Base-by-base conservation (phyloP, 225 moss, liverwort and hornwort genomes). In the Neckera pumila region DNA sequence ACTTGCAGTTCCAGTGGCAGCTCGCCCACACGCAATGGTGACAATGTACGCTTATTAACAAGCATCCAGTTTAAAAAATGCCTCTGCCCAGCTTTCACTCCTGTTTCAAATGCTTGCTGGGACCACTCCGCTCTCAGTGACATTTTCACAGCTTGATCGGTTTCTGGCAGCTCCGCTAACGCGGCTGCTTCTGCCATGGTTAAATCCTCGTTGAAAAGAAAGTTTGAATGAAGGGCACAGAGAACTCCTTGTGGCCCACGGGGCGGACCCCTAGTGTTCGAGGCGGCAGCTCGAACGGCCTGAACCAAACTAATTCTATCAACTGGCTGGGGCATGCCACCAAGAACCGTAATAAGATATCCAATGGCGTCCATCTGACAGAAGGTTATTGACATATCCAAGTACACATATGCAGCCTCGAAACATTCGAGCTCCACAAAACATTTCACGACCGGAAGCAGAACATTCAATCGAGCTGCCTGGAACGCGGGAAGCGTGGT, bases 201-300 rank as follows among this genome's bases (percentile, higher is more conserved):
- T 60, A 58, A 86, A 83, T 72, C 76, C 72, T 92, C 92, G 66
- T 91, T 84, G 59, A 89, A 89, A 85, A 93, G 93, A 67, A 93
- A 93, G 84, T 93, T 91, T n/a, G 93, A 92, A 87, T 93, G 93
- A 64, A 93, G 90, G 23, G 92, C 93, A 79, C 88, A 93, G 21
- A 93, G 90, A 76, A 93, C 90, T 76, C 93, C 93, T 60, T 92
- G 86, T 38, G 93, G 92, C 71, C 93, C 93, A 80, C 93, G 92
- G 60, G 90, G 93, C 49, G 93, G 93, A 36, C 93, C 93, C 72
- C 93, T 88, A 51, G 92, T 88, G 73, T 88, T 89, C 59, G 93
- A 93, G 81, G 92, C 92, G 74, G 93, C 93, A 84, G 86, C 89
- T 88, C 93, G 90, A 73, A 93, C 89, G 77, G 92, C 90, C 66